Base-by-base conservation (phyloP, 2,329 filamentous ascomycete genomes). In the Davidsoniella australis region DNA sequence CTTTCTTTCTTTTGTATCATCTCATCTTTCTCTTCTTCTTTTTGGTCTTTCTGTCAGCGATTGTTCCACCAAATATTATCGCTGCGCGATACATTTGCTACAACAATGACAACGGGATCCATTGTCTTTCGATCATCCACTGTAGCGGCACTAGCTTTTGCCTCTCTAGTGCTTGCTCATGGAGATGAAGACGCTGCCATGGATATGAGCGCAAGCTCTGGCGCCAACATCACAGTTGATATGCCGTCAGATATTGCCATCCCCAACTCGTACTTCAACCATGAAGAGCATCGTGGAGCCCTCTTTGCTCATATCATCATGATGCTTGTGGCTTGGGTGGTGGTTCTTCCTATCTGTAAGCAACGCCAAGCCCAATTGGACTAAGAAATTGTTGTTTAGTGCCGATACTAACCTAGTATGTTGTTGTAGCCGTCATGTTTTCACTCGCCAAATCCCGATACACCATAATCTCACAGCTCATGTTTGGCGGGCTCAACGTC, bases 381-480 rank as follows among this genome's bases (percentile, higher is more conserved):
- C 8, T 10, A 12, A 4, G 6, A 12, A 33, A 3, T 2, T 9
- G 29, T 12, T 5, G 29, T 33, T 33, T 33, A 10, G 29, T 33
- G 29, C 8, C 29, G 6, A 23, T 47, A n/a, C 45, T 47, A 41
- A 47, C 12, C 20, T 17, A n/a, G 12, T 47, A 14, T 47, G 18
- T 47, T 41, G 45, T 40, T 51, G 16, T 57, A 91, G 85, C 77
- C 55, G 80, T 94, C 45, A 85, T 95, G 78, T 71, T 96, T 55
- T 94, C 86, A 49, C 70, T 94, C 55, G 81, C 82, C 36, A 77
- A 76, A 53, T 95, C 88, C 41, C 75, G 82, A 54, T 79, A 82
- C 57, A 80, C 80, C 1, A 68, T 94, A 2, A 68, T 72, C 1
- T 64, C 71, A 1, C 88, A 94, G 59, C 71, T 87, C 53, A 54